A percentile compares a stretch with the other conserved stretches of the same genome.
These are phyloP conservation scores for Cytospora piceae DNA, from an alignment of 2,329 filamentous ascomycete genomes.

Conservation along the genomic window DNA sequence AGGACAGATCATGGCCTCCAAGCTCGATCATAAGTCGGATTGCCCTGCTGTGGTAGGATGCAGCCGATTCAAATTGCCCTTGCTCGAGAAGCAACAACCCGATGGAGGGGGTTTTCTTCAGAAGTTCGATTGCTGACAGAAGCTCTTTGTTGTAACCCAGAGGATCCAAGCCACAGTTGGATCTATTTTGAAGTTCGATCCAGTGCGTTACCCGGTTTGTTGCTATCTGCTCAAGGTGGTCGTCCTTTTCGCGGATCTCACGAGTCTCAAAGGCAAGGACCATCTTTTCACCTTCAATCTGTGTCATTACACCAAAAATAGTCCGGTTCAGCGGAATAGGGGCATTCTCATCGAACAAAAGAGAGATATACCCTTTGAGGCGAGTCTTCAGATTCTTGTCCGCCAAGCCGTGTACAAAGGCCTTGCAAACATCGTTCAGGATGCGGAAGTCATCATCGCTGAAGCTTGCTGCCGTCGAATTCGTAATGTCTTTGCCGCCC, in stretches of 20 bases:
- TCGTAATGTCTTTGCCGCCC: constrained; percentile 54
- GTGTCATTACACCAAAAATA: constrained; percentile 56
- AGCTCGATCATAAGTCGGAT: constrained; percentile 45
- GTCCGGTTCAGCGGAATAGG: constrained; percentile 45
- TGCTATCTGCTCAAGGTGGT: constrained; percentile 42
- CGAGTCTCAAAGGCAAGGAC: constrained; percentile 51
- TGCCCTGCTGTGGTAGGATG: constrained; percentile 53
- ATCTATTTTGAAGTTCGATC: constrained; percentile 47
- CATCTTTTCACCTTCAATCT: constrained; percentile 61
- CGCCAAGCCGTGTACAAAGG: constrained; percentile 58
- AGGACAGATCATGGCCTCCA: constrained; percentile 35
- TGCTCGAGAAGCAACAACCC: constrained; percentile 60
- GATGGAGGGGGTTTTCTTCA: constrained; percentile 57
- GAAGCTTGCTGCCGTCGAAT: constrained; percentile 51
- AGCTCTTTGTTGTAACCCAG: constrained; percentile 58
- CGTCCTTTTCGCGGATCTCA: constrained; percentile 41
- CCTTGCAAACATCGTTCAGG: constrained; percentile 55
- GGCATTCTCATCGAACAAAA: constrained; percentile 42
- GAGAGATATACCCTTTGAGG: constrained; percentile 52
- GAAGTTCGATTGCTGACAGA: constrained; percentile 49
- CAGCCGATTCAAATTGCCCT: constrained; percentile 54
- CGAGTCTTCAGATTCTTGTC: constrained; percentile 51
- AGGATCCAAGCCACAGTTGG: constrained; percentile 50
- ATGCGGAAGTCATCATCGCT: constrained; percentile 49
- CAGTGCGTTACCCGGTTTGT: constrained; percentile 48